A percentile compares a stretch with the other conserved stretches of the same genome.
These are phyloP conservation scores for Leucocoprinus birnbaumii DNA, from an alignment of 768 basidiomycete species.

Conservation along the genomic window DNA sequence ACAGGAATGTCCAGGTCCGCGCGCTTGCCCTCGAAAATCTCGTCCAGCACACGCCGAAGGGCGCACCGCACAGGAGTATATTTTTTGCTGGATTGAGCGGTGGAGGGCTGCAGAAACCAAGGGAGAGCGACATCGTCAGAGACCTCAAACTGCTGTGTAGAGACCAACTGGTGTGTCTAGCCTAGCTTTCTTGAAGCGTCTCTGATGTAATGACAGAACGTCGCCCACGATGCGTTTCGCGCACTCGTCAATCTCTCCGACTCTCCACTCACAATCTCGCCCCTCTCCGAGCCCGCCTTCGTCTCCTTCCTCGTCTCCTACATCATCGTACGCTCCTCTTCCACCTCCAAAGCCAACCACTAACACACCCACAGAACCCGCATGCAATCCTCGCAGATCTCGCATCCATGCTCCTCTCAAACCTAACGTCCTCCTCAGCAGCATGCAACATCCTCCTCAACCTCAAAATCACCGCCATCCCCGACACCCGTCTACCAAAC, in stretches of 20 bases:
- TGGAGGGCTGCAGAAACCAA: constrained; percentile 53
- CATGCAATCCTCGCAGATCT: constrained; percentile 89
- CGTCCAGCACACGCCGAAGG: constrained; percentile 72
- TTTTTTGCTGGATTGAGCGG: constrained; percentile 65
- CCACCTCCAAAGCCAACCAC: constrained; percentile 11
- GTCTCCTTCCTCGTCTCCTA: constrained; percentile 84
- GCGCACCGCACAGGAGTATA: constrained; percentile 67
- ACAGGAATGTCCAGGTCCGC: constrained; percentile 84
- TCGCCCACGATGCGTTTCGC: constrained; percentile 93
- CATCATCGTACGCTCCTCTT: constrained; percentile 64
- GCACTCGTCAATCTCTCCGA: constrained; percentile 94
- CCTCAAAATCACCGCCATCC: constrained; percentile 64
- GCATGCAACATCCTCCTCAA: constrained; percentile 63
- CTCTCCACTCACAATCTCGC: constrained; percentile 60
- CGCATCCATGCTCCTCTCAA: constrained; percentile 97
- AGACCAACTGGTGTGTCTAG: constrained; percentile 74
- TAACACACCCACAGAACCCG: constrained; percentile 63
- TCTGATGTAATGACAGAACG: constrained; percentile 44
- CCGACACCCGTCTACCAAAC: constrained; percentile 42
- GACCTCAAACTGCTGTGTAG: constrained; percentile 86
- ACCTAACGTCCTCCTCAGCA: constrained; percentile 74
- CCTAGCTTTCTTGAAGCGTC: constrained; percentile 11
- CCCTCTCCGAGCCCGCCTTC: constrained; percentile 72
- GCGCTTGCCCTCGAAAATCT: constrained; percentile 85
- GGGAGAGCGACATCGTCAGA: constrained; percentile 67